Conservation (phyloP, 2,329 filamentous ascomycete genomes). For the Fusarium drepaniforme region DNA sequence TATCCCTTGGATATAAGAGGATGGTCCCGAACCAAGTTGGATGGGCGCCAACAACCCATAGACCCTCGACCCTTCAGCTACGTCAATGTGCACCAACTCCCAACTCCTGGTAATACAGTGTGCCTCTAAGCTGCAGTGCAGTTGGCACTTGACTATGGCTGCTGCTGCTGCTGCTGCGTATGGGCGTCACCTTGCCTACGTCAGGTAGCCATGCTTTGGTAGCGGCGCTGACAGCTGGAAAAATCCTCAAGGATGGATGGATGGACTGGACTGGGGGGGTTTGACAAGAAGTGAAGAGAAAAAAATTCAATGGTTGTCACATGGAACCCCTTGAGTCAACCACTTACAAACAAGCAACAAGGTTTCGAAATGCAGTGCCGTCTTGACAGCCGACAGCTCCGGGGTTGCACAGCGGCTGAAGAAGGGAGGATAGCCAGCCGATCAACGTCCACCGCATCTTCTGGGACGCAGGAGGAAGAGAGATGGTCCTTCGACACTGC, state of each 20-base stretch:
- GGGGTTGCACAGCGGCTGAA: constrained; percentile 30
- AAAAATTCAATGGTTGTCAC: constrained; percentile 21
- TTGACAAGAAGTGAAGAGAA: not conserved
- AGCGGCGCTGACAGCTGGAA: constrained; percentile 6
- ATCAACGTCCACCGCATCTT: constrained; percentile 27
- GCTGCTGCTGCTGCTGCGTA: not conserved
- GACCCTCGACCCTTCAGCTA: constrained; percentile 37
- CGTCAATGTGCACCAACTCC: constrained; percentile 31
- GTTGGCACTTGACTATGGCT: constrained; percentile 21
- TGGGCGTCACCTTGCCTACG: constrained; percentile 9
- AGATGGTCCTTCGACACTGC: not conserved
- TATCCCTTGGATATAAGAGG: constrained; percentile 15
- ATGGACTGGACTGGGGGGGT: not conserved
- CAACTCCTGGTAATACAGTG: constrained; percentile 1
- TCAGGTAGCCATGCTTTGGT: constrained; percentile 11
- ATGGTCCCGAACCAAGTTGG: constrained; percentile 8
- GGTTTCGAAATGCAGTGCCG: constrained; percentile 16
- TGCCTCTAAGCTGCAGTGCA: constrained; percentile 37
- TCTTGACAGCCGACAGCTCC: constrained; percentile 31
- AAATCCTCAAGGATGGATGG: not conserved
- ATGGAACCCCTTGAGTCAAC: constrained; percentile 21
- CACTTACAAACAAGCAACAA: constrained; percentile 10
- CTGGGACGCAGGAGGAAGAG: not conserved
- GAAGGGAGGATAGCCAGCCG: constrained; percentile 2
- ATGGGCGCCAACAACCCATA: constrained; percentile 8